Conservation (phyloP, 2,329 filamentous ascomycete genomes). For the Aquanectria penicillioides region DNA sequence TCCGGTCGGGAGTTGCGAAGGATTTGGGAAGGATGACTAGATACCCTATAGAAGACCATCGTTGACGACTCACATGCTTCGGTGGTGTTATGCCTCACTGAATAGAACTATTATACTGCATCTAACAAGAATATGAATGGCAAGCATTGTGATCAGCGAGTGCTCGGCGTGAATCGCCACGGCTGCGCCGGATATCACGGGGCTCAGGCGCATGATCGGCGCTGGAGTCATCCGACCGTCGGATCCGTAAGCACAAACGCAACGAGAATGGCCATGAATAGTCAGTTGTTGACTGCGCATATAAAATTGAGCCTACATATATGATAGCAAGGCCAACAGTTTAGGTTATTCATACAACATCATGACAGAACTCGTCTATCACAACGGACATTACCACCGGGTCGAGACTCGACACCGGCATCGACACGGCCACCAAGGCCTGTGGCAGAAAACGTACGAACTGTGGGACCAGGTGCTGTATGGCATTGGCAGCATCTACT, state of each 20-base stretch:
- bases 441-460: conserved; percentile 48
- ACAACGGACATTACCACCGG: conserved; percentile 44
- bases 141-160: neutral
- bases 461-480: conserved; percentile 53
- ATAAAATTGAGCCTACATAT: neutral
- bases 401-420: conserved; percentile 24
- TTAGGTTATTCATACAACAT: conserved; percentile 11
- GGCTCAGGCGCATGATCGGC: conserved; percentile 34
- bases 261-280: too few relatives aligned
- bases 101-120: too few relatives aligned
- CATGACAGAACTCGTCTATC: conserved; percentile 44
- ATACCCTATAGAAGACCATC: too few relatives aligned
- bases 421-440: conserved; percentile 23
- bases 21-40: too few relatives aligned
- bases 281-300: too few relatives aligned
- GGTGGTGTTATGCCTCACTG: too few relatives aligned
- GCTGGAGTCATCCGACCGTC: conserved; percentile 26
- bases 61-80: too few relatives aligned
- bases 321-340: too few relatives aligned
- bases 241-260: conserved; percentile 7
- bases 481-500: conserved; percentile 50
- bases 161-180: too few relatives aligned
- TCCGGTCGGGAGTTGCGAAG: too few relatives aligned
- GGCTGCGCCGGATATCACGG: conserved; percentile 21
- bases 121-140: too few relatives aligned